Evolutionary conservation across 495 filamentous ascomycete genomes (phyloP), one percentile per base, ranked within the genome.

Genomic region (Parachaetomium inaequale): DNA sequence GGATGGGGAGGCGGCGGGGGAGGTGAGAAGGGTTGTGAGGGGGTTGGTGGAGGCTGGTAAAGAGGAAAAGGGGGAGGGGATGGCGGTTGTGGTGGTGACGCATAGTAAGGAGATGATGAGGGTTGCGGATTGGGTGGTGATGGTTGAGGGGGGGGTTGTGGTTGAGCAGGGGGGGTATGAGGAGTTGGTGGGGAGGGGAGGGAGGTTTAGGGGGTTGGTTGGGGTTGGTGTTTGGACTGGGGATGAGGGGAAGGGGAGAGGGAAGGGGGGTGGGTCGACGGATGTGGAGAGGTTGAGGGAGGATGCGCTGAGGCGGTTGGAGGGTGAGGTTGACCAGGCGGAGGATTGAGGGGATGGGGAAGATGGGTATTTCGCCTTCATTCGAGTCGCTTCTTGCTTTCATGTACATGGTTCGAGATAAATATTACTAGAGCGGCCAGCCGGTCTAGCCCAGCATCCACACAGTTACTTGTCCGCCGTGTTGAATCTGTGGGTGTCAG

Each of bases 41-140:
- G 64, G 69, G 10, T 67, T 92, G 25, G 76, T 88, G 1, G 7
- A 25, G 19, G 52, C 29, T 1, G 6, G 15, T 4, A 40, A 38
- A 19, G 42, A 7, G 6, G 55, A 26, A 42, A 57, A 19, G 19
- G 26, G 17, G 42, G 32, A 32, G 38, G 72, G 69, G 7, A 79
- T 86, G 69, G 81, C 82, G 7, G 81, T 88, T 6, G 72, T 96
- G 53, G 83, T 90, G 23, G 84, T 96, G 29, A 95, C 91, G 65
- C 92, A 96, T 75, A 78, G 78, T 28, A 78, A 77, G 62, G 87
- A 91, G 70, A 95, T 96, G 90, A 95, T 96, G 85, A 77, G 81
- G 53, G 84, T 88, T 50, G 89, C 87, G 5, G 85, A 90, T 64
- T 75, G 83, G 60, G 75, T 95, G 7, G 75, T 91, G 4, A 82